Base-by-base conservation (phyloP, 306 rosid species). In the Cajanus cajan region DNA sequence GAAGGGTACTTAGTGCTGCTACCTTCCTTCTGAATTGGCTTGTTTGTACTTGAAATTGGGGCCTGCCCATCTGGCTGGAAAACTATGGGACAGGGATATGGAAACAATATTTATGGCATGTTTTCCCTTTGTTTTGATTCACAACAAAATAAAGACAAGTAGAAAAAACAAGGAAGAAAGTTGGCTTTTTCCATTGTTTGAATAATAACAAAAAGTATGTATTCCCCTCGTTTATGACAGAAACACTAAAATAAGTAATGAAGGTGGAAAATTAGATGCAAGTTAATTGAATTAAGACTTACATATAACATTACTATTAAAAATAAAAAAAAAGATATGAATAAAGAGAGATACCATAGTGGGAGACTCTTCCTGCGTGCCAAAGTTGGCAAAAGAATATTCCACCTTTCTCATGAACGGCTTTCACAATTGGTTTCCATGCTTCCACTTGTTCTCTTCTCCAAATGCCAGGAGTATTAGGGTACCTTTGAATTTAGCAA, bases 331-430 rank as follows among this genome's bases (percentile, higher is more conserved):
- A n/a, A n/a, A n/a, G n/a, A n/a, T n/a, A n/a, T n/a, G n/a, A n/a
- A n/a, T 25, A 51, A 54, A 19, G 1, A 45, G 1, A 25, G 1
- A 34, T 0, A 84, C 90, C 80, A 41, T 85, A 45, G 57, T 67
- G 57, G 63, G 90, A 88, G 61, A 74, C 90, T 58, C 88, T 81
- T 55, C 90, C 90, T 0, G 87, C 87, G 45, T 88, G 94, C 92
- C 88, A 83, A 4, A 88, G 87, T 78, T 90, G 94, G 64, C 92
- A 86, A 34, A 86, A 88, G 73, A 90, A 84, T 2, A 83, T 73
- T 43, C 87, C 88, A 10, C 86, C 90, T 69, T 86, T 81, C 21
- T 69, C 77, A 57, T 88, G 92, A 40, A 90, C 94, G 12, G 87
- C 90, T 25, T 8, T 45, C 50, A 86, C 92, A 21, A 88, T 81